Percentiles rank a stretch among this genome's conserved stretches.
Conservation (phyloP, 2,329 filamentous ascomycete species). For the Ophioceras dolichostomum region DNA sequence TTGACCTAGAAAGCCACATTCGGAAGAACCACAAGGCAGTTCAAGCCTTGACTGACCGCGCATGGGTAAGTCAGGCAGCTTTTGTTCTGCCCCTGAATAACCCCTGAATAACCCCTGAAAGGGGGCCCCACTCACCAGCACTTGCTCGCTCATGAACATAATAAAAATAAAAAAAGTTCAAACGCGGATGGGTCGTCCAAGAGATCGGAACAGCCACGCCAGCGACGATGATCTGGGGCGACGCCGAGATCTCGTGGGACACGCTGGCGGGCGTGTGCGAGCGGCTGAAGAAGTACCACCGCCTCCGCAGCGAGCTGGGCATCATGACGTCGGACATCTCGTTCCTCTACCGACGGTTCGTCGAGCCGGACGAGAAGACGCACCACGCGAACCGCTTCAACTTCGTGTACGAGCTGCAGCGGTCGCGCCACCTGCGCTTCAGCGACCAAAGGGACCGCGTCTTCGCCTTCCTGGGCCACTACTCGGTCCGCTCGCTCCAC, state of each 20-base stretch:
- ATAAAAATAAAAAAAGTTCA: not conserved
- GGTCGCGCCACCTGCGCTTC: slow-evolving; percentile 1
- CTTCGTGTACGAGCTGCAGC: slow-evolving; percentile 5
- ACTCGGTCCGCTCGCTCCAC: not conserved
- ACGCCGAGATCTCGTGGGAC: slow-evolving; percentile 3
- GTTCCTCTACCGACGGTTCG: slow-evolving; percentile 2
- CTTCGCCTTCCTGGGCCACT: slow-evolving; percentile 4
- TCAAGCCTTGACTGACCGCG: not conserved
- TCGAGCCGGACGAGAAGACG: slow-evolving; percentile 2
- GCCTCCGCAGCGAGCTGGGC: slow-evolving; percentile 1
- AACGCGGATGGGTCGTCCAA: slow-evolving; percentile 2
- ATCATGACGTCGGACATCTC: slow-evolving; percentile 2
- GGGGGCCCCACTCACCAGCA: not conserved
- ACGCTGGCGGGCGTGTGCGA: slow-evolving; percentile 1
- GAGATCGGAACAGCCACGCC: slow-evolving; percentile 3
- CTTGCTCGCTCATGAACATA: not conserved
- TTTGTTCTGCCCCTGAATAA: not conserved
- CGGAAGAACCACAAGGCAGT: too few species aligned
- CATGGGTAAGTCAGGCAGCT: not conserved
- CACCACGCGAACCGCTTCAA: slow-evolving; percentile 4
- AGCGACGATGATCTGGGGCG: slow-evolving; percentile 3
- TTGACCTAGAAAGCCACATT: too few species aligned
- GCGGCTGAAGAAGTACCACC: slow-evolving; percentile 2
- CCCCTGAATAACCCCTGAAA: not conserved
- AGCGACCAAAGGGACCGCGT: slow-evolving; percentile 2